Base-by-base conservation (phyloP, 2,329 filamentous ascomycete species). In the Coniochaeta sp. region DNA sequence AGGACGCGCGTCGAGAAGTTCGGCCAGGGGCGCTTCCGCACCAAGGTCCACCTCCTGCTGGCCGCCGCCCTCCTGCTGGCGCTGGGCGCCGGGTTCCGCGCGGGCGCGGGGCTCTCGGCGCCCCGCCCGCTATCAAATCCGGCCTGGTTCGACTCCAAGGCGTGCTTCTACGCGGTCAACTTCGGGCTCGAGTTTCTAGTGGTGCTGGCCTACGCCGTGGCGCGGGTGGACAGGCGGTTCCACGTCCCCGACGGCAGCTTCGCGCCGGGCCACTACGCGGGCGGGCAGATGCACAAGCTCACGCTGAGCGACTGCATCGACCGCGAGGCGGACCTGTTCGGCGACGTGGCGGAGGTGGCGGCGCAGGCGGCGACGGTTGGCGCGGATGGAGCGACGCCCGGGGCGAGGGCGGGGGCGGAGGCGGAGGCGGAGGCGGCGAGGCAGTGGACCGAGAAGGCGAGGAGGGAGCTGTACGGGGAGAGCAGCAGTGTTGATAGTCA, bases 81-180 rank as follows among this genome's bases (percentile, higher is more conserved):
- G 8, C 75, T 91, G 12, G 89, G 89, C 30, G 89, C 90, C 2
- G 76, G 77, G 17, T 93, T 91, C 75, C 83, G 90, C 38, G 78
- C 83, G 32, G 88, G 81, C 17, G 83, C 82, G 1, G 75, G 70
- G 30, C 91, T 81, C 72, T 81, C 72, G 77, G 77, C 59, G 69
- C 77, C 0, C 81, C 79, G 30, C 83, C 78, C 3, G 66, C 68
- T n/a, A 60, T 75, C 52, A 12, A 47, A 84, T 60, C 85, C 89
- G 1, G 87, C 86, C 5, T 89, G 87, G 81, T 93, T 87, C 70
- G 82, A 91, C 67, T 77, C 77, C 68, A 89, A 88, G 70, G 82
- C 86, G 1, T 85, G 83, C 67, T 96, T 91, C 77, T 96, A 95
- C 75, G 75, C 86, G 69, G 90, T 95, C 77, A 89, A 90, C 74